Percentiles rank a stretch among this genome's conserved stretches.
Evolutionary conservation across 176 grass and related monocot species (phyloP).

Genomic region (Carex parvula): DNA sequence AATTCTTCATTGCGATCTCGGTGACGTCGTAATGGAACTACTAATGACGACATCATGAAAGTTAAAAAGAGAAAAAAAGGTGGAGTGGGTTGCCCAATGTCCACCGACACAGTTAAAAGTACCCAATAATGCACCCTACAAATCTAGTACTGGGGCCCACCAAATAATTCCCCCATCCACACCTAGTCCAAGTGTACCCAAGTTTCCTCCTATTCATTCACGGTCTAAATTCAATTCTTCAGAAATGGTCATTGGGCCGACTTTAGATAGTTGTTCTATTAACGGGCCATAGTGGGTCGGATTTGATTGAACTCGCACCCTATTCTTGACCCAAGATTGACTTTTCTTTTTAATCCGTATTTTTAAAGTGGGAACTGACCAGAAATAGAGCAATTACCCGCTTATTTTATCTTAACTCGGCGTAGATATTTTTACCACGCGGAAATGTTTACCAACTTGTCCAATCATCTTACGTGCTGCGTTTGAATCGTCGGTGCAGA

Average conservation of each 20-base stretch:
- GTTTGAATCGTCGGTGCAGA: not conserved
- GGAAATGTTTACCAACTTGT: not conserved
- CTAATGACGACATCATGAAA: conserved; percentile 13
- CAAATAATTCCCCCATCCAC: not conserved
- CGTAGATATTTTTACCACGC: not conserved
- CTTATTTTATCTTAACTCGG: conserved; percentile 15
- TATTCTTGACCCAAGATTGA: not conserved
- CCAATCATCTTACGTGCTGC: not conserved
- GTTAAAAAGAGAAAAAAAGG: not conserved
- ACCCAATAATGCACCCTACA: conserved; percentile 24
- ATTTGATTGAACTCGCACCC: not conserved
- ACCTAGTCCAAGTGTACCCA: not conserved
- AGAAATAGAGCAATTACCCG: not conserved
- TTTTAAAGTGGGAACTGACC: not conserved
- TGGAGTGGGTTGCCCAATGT: not conserved
- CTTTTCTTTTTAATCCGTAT: not conserved
- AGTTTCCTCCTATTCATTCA: not conserved
- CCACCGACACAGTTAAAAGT: conserved; percentile 31
- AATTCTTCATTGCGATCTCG: not conserved
- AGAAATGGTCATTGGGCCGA: not conserved
- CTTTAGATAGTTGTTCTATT: not conserved
- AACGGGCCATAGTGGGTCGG: not conserved
- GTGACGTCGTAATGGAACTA: conserved; percentile 16
- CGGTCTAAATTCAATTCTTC: not conserved
- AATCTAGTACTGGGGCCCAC: not conserved